Conservation (phyloP, 2,329 filamentous ascomycete species). For the Sclerotinia spermophila region DNA sequence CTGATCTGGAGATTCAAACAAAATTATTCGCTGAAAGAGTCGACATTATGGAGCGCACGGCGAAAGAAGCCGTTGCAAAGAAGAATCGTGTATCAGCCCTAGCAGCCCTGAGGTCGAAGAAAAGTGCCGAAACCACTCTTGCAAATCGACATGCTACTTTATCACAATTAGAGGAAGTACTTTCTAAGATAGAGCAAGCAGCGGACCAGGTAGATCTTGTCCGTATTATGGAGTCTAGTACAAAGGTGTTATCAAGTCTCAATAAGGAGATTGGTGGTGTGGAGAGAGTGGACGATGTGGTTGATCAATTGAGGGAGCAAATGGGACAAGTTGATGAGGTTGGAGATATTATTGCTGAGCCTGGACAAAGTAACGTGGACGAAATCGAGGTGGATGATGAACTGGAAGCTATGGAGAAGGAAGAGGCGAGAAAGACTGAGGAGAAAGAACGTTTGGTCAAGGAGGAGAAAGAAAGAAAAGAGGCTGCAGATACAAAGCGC, state of each 20-base stretch:
- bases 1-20: conserved; percentile 71
- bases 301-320: conserved; percentile 72
- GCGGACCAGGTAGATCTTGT: conserved; percentile 81
- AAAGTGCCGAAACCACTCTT: conserved; percentile 71
- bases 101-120: conserved; percentile 77
- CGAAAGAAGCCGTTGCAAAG: conserved; percentile 64
- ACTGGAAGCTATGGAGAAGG: conserved; percentile 65
- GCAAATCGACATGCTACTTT: conserved; percentile 69
- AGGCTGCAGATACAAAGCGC: conserved; percentile 34
- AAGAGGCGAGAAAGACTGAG: conserved; percentile 45
- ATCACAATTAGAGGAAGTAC: conserved; percentile 77
- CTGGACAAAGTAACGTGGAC: conserved; percentile 55
- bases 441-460: conserved; percentile 35
- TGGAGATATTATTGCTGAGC: conserved; percentile 68
- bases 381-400: conserved; percentile 86
- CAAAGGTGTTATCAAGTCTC: conserved; percentile 66
- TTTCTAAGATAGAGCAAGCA: conserved; percentile 80
- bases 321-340: conserved; percentile 83
- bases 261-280: conserved; percentile 75
- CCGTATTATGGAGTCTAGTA: conserved; percentile 74
- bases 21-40: conserved; percentile 63
- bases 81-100: conserved; percentile 75
- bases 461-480: conserved; percentile 32
- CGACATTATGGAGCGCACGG: conserved; percentile 58
- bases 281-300: conserved; percentile 70